Conservation (phyloP, 495 filamentous ascomycete species). For the Sporormia fimetaria region DNA sequence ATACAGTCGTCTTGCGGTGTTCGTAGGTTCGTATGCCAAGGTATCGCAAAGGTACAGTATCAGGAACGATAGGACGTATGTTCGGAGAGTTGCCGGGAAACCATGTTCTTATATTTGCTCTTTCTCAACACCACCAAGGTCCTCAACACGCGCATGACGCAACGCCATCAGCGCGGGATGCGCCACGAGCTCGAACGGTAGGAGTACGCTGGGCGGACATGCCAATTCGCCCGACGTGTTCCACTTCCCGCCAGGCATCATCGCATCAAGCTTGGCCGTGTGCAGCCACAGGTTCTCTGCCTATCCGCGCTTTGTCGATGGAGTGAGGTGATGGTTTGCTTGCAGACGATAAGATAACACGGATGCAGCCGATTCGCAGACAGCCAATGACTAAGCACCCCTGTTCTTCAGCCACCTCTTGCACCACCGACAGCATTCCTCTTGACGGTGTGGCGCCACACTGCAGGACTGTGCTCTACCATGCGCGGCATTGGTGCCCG, state of each 20-base stretch:
- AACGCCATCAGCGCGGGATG: slow-evolving; percentile 13
- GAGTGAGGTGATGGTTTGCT: slow-evolving; percentile 24
- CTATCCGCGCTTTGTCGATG: slow-evolving; percentile 16
- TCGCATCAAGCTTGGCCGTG: background rate
- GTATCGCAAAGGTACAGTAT: too few species aligned
- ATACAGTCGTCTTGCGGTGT: background rate
- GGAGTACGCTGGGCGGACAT: background rate
- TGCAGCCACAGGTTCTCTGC: slow-evolving; percentile 3
- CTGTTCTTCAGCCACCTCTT: too few species aligned
- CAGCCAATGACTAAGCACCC: slow-evolving; percentile 5
- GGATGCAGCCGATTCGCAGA: slow-evolving; percentile 13
- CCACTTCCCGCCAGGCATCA: slow-evolving; percentile 2
- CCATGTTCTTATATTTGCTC: slow-evolving; percentile 17
- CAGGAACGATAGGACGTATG: too few species aligned
- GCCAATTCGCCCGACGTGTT: background rate
- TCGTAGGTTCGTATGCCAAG: too few species aligned
- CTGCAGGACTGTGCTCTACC: too few species aligned
- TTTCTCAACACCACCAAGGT: slow-evolving; percentile 1
- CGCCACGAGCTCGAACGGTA: background rate
- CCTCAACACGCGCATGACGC: slow-evolving; percentile 7
- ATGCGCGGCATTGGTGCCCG: too few species aligned
- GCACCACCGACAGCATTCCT: too few species aligned
- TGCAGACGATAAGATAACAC: slow-evolving; percentile 24
- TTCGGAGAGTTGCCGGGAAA: too few species aligned
- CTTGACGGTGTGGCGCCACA: too few species aligned